Evolutionary conservation across 371 early-diverging fungal genomes (phyloP), one percentile per base, ranked within the genome.

Genomic region (Neoconidiobolus thromboides): DNA sequence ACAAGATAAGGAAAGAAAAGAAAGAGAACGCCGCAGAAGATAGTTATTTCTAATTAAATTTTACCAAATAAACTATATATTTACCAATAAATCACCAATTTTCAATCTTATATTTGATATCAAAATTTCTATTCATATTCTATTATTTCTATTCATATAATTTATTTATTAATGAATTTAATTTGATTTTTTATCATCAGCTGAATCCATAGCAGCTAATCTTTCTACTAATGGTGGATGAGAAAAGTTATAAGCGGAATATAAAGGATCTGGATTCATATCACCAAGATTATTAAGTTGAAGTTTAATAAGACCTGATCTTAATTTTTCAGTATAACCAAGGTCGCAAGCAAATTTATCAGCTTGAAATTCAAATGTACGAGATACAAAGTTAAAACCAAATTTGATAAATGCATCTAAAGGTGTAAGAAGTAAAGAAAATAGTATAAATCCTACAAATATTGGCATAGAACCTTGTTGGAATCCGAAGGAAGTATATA

Each of bases 171-270:
- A 26, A 26, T 26, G 26, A 26, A 26, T 26, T 26, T 26, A 26
- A 26, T 26, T 26, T 26, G 26, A 26, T 26, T 26, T 26, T 26
- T 26, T 26, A 26, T 26, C 26, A 26, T 26, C 26, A 26, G 26
- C 26, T 26, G 26, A 26, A 26, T 26, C 26, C 26, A 94, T 75
- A 12, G 85, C 84, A 43, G 77, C 72, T 60, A 94, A 68, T 62
- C 98, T 80, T 71, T 98, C 97, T 0, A 90, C 79, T 37, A 96
- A 67, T 52, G 93, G 91, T 48, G 98, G 99, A 67, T 97, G 97
- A 5, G 87, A 87, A 65, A 90, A 86, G 62, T 96, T 83, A 77
- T 86, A 91, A n/a, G 87, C 86, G 37, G 93, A 91, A 69, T 92
- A 93, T 65, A 86, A 77, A 55, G 78, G 73, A 71, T 98, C 97